Percentiles rank a stretch among this genome's conserved stretches.
Conservation (phyloP, 2,329 filamentous ascomycete genomes). For the Atkinsonella texensis region DNA sequence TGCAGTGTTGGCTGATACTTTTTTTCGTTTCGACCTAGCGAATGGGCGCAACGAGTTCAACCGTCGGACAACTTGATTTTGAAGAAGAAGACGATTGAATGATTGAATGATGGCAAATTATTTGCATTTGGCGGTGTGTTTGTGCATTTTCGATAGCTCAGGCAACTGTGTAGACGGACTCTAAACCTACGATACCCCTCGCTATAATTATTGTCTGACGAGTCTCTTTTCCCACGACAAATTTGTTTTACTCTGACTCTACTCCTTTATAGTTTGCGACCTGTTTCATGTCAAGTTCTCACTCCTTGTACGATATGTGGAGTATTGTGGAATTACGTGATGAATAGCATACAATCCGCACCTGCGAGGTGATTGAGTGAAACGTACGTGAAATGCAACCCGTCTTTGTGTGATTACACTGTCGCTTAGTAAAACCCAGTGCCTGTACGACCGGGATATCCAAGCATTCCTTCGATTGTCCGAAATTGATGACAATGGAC, state of each 20-base stretch:
- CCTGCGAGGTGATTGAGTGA: not conserved
- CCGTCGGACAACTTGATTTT: conserved; percentile 50
- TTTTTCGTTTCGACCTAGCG: conserved; percentile 25
- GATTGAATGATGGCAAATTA: conserved; percentile 8
- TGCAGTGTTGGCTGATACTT: no score
- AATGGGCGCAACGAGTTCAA: conserved; percentile 56
- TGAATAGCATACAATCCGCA: not conserved
- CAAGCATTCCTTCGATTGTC: no score
- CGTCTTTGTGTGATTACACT: no score
- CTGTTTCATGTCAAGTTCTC: not conserved
- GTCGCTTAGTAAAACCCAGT: no score
- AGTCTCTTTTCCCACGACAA: not conserved
- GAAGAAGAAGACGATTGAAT: conserved; percentile 39
- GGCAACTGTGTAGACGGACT: not conserved
- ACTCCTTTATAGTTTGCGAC: not conserved
- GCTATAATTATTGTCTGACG: not conserved
- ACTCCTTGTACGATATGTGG: not conserved
- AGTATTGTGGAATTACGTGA: not conserved
- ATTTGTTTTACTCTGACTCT: not conserved
- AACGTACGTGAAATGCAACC: not conserved
- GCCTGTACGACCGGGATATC: no score
- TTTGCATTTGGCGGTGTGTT: conserved; percentile 1
- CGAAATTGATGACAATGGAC: no score
- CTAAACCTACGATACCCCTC: not conserved
- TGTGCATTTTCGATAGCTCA: not conserved